Percentiles rank a stretch among this genome's conserved stretches.
phyloP scores from a whole-genome alignment of 1,284 basidiomycete genomes.

The Ustilago crameri region DNA sequence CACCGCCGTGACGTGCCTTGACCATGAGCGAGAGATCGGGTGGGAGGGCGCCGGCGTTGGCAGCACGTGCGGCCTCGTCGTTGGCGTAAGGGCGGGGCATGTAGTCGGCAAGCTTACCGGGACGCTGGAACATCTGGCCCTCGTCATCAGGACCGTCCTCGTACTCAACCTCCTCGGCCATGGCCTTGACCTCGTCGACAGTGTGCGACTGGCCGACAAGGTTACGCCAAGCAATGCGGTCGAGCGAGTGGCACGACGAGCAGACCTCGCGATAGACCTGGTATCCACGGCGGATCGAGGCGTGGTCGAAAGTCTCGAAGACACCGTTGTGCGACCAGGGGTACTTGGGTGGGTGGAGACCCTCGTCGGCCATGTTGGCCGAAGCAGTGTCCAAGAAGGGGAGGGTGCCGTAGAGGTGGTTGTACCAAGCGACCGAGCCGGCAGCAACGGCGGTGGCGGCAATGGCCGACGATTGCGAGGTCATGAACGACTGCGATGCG shows the following conservation, averaged over 20 bases:
- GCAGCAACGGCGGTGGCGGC: slow-evolving; percentile 82
- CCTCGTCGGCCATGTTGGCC: slow-evolving; percentile 78
- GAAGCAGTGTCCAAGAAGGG: slow-evolving; percentile 61
- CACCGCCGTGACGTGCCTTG: slow-evolving; percentile 97
- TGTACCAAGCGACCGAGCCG: slow-evolving; percentile 94
- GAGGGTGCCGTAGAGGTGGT: slow-evolving; percentile 84
- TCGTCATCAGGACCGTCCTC: slow-evolving; percentile 93
- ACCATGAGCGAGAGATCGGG: slow-evolving; percentile 97
- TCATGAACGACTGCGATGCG: slow-evolving; percentile 70
- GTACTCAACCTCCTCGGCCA: slow-evolving; percentile 94
- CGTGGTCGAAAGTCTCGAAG: slow-evolving; percentile 94
- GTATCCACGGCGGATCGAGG: slow-evolving; percentile 94
- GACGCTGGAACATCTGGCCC: slow-evolving; percentile 98
- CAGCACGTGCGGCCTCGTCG: slow-evolving; percentile 94
- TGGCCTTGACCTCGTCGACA: slow-evolving; percentile 86
- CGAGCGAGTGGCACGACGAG: slow-evolving; percentile 97
- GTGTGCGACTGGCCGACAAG: slow-evolving; percentile 97
- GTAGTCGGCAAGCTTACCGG: slow-evolving; percentile 97
- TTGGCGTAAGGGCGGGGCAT: slow-evolving; percentile 96
- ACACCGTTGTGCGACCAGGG: slow-evolving; percentile 91
- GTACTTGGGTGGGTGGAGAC: slow-evolving; percentile 86
- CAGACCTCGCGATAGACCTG: slow-evolving; percentile 99
- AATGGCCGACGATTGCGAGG: slow-evolving; percentile 81
- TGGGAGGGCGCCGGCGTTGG: slow-evolving; percentile 93
- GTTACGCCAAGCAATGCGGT: slow-evolving; percentile 99